These are phyloP conservation scores for Isochrysis galbana DNA, from an alignment of 78 protist species.

Conservation along the genomic window DNA sequence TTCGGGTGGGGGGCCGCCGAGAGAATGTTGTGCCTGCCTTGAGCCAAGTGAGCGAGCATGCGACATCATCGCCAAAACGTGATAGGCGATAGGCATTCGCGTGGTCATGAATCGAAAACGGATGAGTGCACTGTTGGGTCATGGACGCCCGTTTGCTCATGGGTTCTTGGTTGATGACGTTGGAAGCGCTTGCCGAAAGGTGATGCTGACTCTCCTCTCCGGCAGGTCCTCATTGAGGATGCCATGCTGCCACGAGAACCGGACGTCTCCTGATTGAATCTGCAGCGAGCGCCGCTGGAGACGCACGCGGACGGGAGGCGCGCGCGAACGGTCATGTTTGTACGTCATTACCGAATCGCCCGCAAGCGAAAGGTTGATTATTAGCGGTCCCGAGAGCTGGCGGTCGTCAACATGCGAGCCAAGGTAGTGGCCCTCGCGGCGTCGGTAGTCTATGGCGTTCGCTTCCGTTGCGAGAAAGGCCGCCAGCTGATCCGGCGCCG, in stretches of 20 bases:
- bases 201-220: not conserved
- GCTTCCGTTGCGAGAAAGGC: not conserved
- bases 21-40: no score
- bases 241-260: not conserved
- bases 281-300: constrained; percentile 6
- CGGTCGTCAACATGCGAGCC: constrained; percentile 11
- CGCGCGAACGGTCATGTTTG: not conserved
- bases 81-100: no score
- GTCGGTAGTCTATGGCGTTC: not conserved
- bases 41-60: no score
- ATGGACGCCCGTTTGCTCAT: no score
- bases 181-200: no score
- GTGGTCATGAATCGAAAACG: no score
- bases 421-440: not conserved
- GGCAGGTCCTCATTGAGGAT: not conserved
- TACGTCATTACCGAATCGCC: not conserved
- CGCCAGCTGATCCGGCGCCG: not conserved
- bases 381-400: not conserved
- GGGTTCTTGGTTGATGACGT: no score
- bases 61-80: no score
- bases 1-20: no score
- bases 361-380: not conserved
- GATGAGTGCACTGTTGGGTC: no score
- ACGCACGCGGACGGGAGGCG: not conserved
- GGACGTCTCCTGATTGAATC: not conserved